A percentile compares a stretch with the other conserved stretches of the same genome.
phyloP scores from a whole-genome alignment of 768 basidiomycete genomes.

The Boletus sp. region DNA sequence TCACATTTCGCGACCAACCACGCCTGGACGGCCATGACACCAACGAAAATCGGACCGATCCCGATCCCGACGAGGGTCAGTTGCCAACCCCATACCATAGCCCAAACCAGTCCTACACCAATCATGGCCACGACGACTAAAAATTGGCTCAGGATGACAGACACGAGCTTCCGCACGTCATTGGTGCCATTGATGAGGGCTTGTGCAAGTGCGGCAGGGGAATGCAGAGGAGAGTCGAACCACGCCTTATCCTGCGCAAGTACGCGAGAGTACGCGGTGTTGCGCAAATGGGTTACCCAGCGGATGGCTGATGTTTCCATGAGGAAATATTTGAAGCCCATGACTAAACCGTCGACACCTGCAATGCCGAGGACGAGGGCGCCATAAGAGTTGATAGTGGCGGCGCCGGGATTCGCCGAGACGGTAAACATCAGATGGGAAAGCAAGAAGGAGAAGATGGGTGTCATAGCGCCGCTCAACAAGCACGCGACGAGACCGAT shows the following conservation, averaged over 20 bases:
- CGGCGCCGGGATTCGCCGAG: constrained; percentile 63
- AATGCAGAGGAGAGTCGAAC: constrained; percentile 72
- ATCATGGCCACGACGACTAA: constrained; percentile 81
- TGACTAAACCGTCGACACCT: constrained; percentile 68
- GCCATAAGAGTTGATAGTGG: constrained; percentile 66
- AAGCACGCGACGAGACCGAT: constrained; percentile 69
- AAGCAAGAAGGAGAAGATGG: constrained; percentile 88
- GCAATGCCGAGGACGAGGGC: constrained; percentile 72
- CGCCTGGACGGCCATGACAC: constrained; percentile 72
- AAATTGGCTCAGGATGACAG: constrained; percentile 66
- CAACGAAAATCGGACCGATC: constrained; percentile 79
- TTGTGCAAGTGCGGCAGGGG: constrained; percentile 62
- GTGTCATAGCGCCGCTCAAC: constrained; percentile 79
- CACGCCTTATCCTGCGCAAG: constrained; percentile 81
- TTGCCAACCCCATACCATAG: constrained; percentile 85
- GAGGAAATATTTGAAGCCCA: constrained; percentile 73
- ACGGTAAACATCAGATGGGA: constrained; percentile 77
- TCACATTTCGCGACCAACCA: constrained; percentile 70
- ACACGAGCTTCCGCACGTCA: constrained; percentile 76
- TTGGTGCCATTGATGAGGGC: constrained; percentile 85
- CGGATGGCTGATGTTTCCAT: constrained; percentile 72
- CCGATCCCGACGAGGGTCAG: constrained; percentile 87
- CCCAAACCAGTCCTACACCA: constrained; percentile 82
- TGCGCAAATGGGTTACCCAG: constrained; percentile 73
- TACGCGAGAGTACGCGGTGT: constrained; percentile 51